Percentiles rank a stretch among this genome's conserved stretches.
These are phyloP conservation scores for Guillardia theta DNA, from an alignment of 78 protist species.

Conservation along the genomic window DNA sequence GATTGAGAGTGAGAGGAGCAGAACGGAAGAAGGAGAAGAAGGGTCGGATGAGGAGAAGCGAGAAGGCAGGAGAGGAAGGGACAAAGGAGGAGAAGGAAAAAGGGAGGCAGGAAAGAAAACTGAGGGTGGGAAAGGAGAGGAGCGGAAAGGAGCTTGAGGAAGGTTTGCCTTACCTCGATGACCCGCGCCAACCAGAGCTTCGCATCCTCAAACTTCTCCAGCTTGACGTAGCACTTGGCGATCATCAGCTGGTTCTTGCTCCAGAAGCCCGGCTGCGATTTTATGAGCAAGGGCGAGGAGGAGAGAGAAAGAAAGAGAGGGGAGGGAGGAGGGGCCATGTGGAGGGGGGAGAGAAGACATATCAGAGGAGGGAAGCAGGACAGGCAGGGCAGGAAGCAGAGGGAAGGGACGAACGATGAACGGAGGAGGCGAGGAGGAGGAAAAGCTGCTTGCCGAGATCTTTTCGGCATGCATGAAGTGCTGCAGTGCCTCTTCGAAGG, in stretches of 20 bases:
- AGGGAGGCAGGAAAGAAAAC: neutral
- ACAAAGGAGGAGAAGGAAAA: neutral
- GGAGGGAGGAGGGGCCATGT: neutral
- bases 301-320: neutral
- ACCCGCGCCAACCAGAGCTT: neutral
- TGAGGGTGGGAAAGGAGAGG: neutral
- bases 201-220: neutral
- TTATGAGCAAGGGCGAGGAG: neutral
- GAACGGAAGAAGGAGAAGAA: no score
- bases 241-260: neutral
- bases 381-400: neutral
- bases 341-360: neutral
- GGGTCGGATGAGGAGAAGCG: neutral
- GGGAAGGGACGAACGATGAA: neutral
- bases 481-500: neutral
- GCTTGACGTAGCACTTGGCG: neutral
- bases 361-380: neutral
- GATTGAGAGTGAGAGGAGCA: neutral
- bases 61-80: neutral
- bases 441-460: neutral
- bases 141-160: neutral
- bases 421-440: neutral
- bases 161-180: neutral
- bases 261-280: conserved; percentile 9
- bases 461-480: neutral